Conservation (phyloP, 306 rosid genomes). For the Inga oerstediana region DNA sequence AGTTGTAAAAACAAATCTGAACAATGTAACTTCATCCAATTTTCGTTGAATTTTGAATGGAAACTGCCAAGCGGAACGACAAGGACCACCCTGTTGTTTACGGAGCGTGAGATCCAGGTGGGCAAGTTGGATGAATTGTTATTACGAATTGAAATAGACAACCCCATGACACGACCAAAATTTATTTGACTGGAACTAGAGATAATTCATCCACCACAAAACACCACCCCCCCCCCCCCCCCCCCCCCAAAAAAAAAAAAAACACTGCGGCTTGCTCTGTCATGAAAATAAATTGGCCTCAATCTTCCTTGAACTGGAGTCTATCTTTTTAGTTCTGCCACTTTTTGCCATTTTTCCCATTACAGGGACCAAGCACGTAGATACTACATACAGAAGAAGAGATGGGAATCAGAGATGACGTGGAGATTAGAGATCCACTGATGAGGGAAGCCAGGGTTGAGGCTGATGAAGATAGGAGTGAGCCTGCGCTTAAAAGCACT, state of each 20-base stretch:
- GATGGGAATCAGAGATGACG: constrained; percentile 64
- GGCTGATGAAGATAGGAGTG: constrained; percentile 25
- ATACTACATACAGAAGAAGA: constrained; percentile 18
- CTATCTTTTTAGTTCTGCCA: constrained; percentile 6
- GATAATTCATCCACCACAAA: not conserved
- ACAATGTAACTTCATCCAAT: no score
- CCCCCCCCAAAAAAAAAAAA: no score
- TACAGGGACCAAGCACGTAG: constrained; percentile 10
- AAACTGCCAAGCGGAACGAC: not conserved
- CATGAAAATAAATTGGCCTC: not conserved
- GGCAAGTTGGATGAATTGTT: not conserved
- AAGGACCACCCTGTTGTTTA: not conserved
- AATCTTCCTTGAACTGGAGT: constrained; percentile 20
- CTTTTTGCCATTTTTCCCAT: not conserved
- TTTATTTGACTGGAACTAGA: not conserved
- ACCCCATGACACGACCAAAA: no score
- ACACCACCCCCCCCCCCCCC: no score
- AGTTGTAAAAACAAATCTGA: no score
- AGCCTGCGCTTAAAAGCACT: constrained; percentile 22
- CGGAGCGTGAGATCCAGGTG: not conserved
- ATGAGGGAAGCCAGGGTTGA: constrained; percentile 23
- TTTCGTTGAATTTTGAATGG: no score
- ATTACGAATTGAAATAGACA: no score
- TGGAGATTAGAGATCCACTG: constrained; percentile 53
- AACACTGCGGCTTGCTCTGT: not conserved